Base-by-base conservation (phyloP, 2,329 filamentous ascomycete genomes). In the Fusarium clavum region DNA sequence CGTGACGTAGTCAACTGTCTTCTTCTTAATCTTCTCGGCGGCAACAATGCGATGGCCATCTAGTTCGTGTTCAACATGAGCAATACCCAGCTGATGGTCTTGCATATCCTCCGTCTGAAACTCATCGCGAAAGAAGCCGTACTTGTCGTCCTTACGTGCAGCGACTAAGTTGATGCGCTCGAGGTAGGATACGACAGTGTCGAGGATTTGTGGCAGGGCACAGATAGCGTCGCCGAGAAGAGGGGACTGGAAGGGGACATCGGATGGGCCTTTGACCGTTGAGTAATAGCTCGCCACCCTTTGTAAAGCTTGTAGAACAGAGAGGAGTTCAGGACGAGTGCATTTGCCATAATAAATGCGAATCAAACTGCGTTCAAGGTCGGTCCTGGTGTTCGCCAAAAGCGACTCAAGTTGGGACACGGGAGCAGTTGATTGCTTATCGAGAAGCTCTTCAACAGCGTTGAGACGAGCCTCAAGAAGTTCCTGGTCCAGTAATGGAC, bases 261-360 rank as follows among this genome's bases (percentile, higher is more conserved):
- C 89, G 11, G 84, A 83, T 4, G 91, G 83, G 1, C 85, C 83
- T 61, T 90, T 91, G 67, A 94, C 86, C 66, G 88, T 84, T 1
- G 88, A 83, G 76, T 94, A 98, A 74, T 96, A 91, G 58, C 87
- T 89, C 0, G 93, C 88, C 47, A 98, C 93, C 62, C 85, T 88
- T 75, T 97, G 94, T 61, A 99, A 84, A 0, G 92, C 92, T 79
- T 98, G 94, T 3, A 99, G 84, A 7, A 97, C 91, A 1, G 88
- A 89, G 4, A 98, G 85, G 6, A 99, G 88, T 79, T 99, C 96
- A 1, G 94, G 92, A 1, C 96, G 90, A 1, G 93, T 92, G 79
- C 94, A 98, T 82, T 97, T 98, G 52, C 94, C 94, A 80, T 99
- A 99, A 83, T 98, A 99, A 63, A 99, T 97, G 46, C 96, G 89